Evolutionary conservation across 345 rosid species (phyloP), one percentile per base, ranked within the genome.

Genomic region (Eucalyptus cladocalyx): DNA sequence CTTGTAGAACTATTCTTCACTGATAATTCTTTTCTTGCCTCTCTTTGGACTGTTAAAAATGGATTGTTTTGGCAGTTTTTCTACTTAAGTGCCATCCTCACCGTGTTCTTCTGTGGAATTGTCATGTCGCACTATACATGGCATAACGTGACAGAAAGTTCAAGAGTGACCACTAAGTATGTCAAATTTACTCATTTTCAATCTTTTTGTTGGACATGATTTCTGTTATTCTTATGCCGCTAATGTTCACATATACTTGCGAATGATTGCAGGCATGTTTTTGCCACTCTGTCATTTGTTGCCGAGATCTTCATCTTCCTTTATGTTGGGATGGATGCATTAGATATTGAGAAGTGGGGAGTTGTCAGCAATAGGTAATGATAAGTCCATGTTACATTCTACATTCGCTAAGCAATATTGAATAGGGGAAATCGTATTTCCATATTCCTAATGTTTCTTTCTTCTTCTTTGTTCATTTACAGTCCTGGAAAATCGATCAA

Each of bases 71-170:
- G 89, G 91, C 93, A 94, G 94, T 87, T 94, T 80, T 94, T 91
- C 89, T 43, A 92, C 89, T 76, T 94, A 83, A 94, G 95, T 65
- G 95, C 93, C 87, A 94, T 94, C 81, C 94, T 93, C 87, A 93
- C 95, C 9, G 94, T 94, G 54, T 94, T 93, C 91, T 93, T 93
- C 80, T 93, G 94, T 62, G 95, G 95, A 87, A 93, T 93, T 51
- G 93, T 93, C 45, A 94, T 94, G 95, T 93, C 95, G 56, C 95
- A 93, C 87, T 94, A 93, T 62, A 94, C 95, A 54, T 93, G 94
- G 95, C 93, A 94, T 88, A 93, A 94, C 10, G 93, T 94, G 87
- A 92, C 94, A 42, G 92, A 94, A 89, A 94, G 93, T 42, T 93
- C 94, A 34, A 91, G 95, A 88, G 93, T 94, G 80, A 92, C 94